These are phyloP conservation scores for Phytophthora colocasiae DNA, from an alignment of 352 stramenopile genomes.

Conservation along the genomic window DNA sequence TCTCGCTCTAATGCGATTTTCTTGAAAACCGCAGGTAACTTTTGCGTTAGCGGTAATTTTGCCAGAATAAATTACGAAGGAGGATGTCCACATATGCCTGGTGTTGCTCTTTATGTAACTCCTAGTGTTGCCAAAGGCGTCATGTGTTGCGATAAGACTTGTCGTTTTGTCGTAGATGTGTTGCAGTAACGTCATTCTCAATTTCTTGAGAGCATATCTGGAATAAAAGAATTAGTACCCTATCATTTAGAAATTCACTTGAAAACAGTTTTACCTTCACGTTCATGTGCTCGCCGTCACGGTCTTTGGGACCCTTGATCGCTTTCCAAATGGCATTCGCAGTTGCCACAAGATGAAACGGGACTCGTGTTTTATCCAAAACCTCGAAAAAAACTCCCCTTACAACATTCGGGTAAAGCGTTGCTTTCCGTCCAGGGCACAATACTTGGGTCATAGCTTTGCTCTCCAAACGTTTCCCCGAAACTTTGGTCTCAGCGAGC, in stretches of 20 bases:
- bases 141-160: too few species aligned
- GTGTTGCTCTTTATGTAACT: too few species aligned
- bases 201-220: neutral
- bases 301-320: neutral
- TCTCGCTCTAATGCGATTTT: too few species aligned
- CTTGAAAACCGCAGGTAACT: too few species aligned
- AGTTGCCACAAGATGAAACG: neutral
- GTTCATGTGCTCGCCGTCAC: neutral
- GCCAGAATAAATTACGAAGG: too few species aligned
- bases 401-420: neutral
- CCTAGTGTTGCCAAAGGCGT: too few species aligned
- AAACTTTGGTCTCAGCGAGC: neutral
- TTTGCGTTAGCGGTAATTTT: too few species aligned
- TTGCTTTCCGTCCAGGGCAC: neutral
- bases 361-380: neutral
- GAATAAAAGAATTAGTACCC: neutral
- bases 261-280: neutral
- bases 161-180: too few species aligned
- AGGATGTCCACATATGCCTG: too few species aligned
- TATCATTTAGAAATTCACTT: too few species aligned
- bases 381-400: neutral
- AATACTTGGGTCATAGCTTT: neutral
- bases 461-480: neutral
- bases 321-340: neutral
- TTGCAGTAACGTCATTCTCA: too few species aligned